Evolutionary conservation across 2,329 filamentous ascomycete species (phyloP), one percentile per base, ranked within the genome.

Genomic region (Alternaria arborescens): DNA sequence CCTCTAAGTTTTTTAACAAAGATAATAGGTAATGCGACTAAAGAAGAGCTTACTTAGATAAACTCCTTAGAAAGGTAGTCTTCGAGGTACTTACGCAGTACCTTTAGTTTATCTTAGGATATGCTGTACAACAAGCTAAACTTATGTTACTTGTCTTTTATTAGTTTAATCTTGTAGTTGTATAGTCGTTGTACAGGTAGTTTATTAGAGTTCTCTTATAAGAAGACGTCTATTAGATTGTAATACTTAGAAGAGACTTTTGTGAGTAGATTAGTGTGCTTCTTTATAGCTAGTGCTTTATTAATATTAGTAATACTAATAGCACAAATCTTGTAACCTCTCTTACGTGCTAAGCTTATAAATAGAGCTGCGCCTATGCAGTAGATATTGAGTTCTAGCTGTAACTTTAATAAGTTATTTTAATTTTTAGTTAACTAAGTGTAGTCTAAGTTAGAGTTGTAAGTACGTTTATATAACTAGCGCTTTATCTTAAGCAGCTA

Each of bases 1-100:
- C n/a, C n/a, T n/a, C 51, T 38, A 24, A 18, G 40, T 36, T 54
- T 54, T 12, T 54, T 43, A 28, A 54, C 18, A 38, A 54, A 44
- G n/a, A 54, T 32, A 26, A 54, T 28, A 38, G 41, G 41, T 6
- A 22, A 53, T 1, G 40, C 14, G 7, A 36, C 10, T n/a, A 24
- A 10, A 24, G 40, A 53, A 11, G 3, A 34, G n/a, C 28, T 44
- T n/a, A 8, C 18, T 6, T 22, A 22, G 5, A 53, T 34, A 44
- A 53, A 53, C 12, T 26, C n/a, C 26, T 53, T 53, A 3, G 8
- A 38, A 1, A 50, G 26, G 11, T 50, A 12, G n/a, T 50, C 22
- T 20, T 50, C 26, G 26, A 50, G 46, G 30, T 50, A 38, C 8
- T 50, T 50, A 16, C 30, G 30, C 20, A 50, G 30, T 24, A 38